Base-by-base conservation (phyloP, 2,329 filamentous ascomycete genomes). In the Lachnum nothofagi region DNA sequence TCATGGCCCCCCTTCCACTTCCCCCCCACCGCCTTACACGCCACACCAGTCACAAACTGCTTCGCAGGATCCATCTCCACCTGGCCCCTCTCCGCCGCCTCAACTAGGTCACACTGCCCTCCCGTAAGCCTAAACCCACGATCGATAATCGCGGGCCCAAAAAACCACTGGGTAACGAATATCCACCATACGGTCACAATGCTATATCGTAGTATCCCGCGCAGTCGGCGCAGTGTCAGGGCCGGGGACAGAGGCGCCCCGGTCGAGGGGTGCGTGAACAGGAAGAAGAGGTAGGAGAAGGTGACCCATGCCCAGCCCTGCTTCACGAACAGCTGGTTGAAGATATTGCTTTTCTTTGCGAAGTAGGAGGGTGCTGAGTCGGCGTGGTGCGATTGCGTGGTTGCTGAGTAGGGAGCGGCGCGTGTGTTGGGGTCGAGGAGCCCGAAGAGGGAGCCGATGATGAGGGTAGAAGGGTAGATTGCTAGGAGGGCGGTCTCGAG, bases 321-420 rank as follows among this genome's bases (percentile, higher is more conserved):
- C 75, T 98, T 98, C 63, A 98, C 93, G 64, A 97, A 98, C 61
- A 90, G 79, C 40, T 86, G 69, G 66, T 98, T 98, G 78, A 97
- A 86, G 44, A 96, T 61, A 71, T 98, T 98, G 67, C 82, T 78
- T 70, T 98, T 98, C 60, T 85, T 85, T 40, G 93, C 91, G 67
- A 98, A 98, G 74, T 97, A 98, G 65, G 78, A 85, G 2, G 87
- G 87, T 43, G 85, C 79, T 4, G 74, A 67, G 68, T 72, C 70
- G 40, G 74, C 75, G 3, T 74, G 68, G 68, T 88, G 85, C 10
- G 85, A 78, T 63, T 90, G 86, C 20, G 76, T 68, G 34, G 70
- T 62, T 2, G 74, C 67, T 55, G 82, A 79, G 72, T 88, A 89
- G 3, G 79, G 74, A 1, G 79, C 75, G 40, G 72, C 71, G 63